Percentiles rank a stretch among this genome's conserved stretches.
phyloP scores from a whole-genome alignment of 768 basidiomycete species.

The Suillus alpinus region DNA sequence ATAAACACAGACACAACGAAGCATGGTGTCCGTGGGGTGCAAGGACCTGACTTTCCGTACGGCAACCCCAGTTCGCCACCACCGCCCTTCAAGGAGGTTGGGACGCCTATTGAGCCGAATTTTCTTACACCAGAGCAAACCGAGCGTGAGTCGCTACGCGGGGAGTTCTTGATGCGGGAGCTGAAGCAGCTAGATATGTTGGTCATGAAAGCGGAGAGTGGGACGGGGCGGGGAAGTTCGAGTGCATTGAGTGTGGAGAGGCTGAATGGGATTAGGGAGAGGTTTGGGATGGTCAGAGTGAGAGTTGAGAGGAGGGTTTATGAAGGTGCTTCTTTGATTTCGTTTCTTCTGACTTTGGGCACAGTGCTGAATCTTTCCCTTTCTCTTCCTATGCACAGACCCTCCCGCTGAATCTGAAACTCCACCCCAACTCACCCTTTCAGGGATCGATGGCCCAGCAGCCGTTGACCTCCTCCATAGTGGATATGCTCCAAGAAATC shows the following conservation, averaged over 20 bases:
- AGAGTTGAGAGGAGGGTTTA: neutral
- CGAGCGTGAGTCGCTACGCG: neutral
- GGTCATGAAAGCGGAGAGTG: neutral
- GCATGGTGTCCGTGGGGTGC: neutral
- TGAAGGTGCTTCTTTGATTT: neutral
- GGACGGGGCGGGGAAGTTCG: neutral
- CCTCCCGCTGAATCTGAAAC: neutral
- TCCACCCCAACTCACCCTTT: slow-evolving; percentile 2
- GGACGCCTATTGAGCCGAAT: neutral
- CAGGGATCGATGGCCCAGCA: neutral
- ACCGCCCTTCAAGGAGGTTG: slow-evolving; percentile 25
- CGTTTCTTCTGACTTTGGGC: no score
- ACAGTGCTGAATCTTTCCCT: neutral
- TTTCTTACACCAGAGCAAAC: slow-evolving; percentile 1
- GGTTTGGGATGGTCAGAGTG: neutral
- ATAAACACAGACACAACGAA: neutral
- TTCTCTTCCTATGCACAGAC: neutral
- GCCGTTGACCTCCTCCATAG: slow-evolving; percentile 1
- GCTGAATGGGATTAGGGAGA: slow-evolving; percentile 1
- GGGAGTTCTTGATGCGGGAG: slow-evolving; percentile 1
- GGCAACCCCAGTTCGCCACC: slow-evolving; percentile 19
- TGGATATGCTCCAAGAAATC: neutral
- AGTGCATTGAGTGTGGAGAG: neutral
- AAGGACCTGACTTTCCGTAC: neutral
- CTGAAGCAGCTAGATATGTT: neutral